Percentiles rank a stretch among this genome's conserved stretches.
Conservation (phyloP, 441 rosid species). For the Croton setiger region DNA sequence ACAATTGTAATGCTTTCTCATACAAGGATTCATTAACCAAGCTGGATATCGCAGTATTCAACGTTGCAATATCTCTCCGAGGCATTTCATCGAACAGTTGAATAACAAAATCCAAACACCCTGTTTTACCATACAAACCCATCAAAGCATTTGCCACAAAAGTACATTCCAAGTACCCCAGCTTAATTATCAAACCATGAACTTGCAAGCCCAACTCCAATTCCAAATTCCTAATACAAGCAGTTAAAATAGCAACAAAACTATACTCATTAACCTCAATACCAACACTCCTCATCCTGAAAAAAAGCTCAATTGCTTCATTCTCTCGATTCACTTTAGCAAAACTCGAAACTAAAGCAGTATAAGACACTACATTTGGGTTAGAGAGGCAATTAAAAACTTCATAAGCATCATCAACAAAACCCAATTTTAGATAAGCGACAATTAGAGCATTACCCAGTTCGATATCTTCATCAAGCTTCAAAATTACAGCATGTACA, state of each 20-base stretch:
- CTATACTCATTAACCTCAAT: conserved; percentile 62
- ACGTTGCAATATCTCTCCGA: conserved; percentile 56
- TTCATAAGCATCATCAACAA: conserved; percentile 41
- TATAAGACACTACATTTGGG: conserved; percentile 69
- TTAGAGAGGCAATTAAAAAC: conserved; percentile 41
- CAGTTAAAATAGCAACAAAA: conserved; percentile 68
- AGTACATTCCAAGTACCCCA: conserved; percentile 40
- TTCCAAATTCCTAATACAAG: conserved; percentile 47
- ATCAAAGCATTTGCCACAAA: conserved; percentile 61
- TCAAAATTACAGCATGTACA: conserved; percentile 58
- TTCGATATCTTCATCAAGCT: conserved; percentile 39
- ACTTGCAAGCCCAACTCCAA: conserved; percentile 63
- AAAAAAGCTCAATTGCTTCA: conserved; percentile 56
- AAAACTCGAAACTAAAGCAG: conserved; percentile 55
- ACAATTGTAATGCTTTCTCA: conserved; percentile 46
- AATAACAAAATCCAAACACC: conserved; percentile 33
- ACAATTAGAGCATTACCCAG: conserved; percentile 52
- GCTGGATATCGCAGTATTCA: conserved; percentile 74
- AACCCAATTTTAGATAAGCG: conserved; percentile 63
- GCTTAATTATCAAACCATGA: conserved; percentile 58
- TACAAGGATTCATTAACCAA: conserved; percentile 37
- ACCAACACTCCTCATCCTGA: conserved; percentile 53
- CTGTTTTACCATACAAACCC: conserved; percentile 52
- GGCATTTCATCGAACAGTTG: conserved; percentile 65
- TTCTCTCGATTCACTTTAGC: conserved; percentile 44